Evolutionary conservation across 148 eudicot genomes (phyloP), one percentile per base, ranked within the genome.

Genomic region (Drosera capensis): DNA sequence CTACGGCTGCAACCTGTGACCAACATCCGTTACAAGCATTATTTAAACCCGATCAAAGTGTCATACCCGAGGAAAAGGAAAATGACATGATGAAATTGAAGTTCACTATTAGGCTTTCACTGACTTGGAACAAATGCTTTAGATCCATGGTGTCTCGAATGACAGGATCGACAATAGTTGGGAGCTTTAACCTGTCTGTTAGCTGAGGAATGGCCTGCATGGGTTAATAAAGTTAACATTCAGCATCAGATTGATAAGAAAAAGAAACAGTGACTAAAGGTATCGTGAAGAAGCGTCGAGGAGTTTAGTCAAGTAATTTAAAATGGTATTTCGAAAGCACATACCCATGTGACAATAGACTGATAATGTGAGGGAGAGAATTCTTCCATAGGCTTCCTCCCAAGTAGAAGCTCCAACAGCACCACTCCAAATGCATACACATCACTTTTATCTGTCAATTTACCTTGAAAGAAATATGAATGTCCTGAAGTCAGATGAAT

Each of bases 401-500:
- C 94, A 24, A 83, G 63, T 23, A 88, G 71, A 54, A 88, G 97
- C 71, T 88, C 97, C 69, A 88, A 62, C 20, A 88, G 82, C 15
- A 88, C 86, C 38, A 88, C 84, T 40, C 97, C 97, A 47, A 80
- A 88, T 1, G 84, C 94, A 60, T 88, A 88, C 0, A 83, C 97
- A 49, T 88, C 97, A 50, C 94, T 88, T 63, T 88, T 88, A 67
- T 80, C 94, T 2, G 97, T 83, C 66, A 88, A 58, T 67, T 75
- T 80, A 55, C 97, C 97, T 88, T 46, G 13, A 59, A 38, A 11
- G 25, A 14, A 12, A 26, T 3, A 20, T 45, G 17, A 24, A 45
- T 20, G 11, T 7, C 53, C 13, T 29, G 25, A 31, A 25, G 28
- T 23, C 1, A n/a, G 16, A 25, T 26, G n/a, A n/a, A 45, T 45